A percentile compares a stretch with the other conserved stretches of the same genome.
These are phyloP conservation scores for Suaeda aralocaspica DNA, from an alignment of 148 eudicot genomes.

Conservation along the genomic window DNA sequence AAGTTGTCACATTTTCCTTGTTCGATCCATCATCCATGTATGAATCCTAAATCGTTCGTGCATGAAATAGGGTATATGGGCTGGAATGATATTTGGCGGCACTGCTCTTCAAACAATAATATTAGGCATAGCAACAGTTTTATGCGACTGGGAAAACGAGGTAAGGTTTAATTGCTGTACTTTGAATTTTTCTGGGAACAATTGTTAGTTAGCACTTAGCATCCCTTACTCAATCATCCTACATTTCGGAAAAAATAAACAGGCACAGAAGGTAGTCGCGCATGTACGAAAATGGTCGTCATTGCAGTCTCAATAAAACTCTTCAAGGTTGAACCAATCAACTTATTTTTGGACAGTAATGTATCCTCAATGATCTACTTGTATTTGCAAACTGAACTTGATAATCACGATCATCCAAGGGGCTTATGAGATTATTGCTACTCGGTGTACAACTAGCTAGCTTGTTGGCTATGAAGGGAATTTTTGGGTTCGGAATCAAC, in stretches of 20 bases:
- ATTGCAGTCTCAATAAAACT: conserved; percentile 1
- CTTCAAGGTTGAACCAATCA: no score
- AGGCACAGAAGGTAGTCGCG: conserved; percentile 31
- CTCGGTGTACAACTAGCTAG: not conserved
- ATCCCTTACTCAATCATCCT: not conserved
- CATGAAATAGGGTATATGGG: conserved; percentile 51
- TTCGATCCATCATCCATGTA: no score
- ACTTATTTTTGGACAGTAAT: no score
- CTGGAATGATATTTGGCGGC: conserved; percentile 61
- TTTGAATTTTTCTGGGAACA: not conserved
- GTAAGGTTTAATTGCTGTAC: conserved; percentile 17
- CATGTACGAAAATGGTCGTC: conserved; percentile 38
- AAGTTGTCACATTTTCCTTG: no score
- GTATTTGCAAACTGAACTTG: no score
- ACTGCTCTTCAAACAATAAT: conserved; percentile 53
- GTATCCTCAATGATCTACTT: no score
- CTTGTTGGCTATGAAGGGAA: not conserved
- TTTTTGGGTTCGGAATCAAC: not conserved
- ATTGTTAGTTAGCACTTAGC: not conserved
- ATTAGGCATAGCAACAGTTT: conserved; percentile 29
- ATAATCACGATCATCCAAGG: no score
- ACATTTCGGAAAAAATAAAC: not conserved
- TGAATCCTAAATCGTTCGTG: not conserved
- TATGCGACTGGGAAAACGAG: conserved; percentile 61
- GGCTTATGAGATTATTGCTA: not conserved